A percentile compares a stretch with the other conserved stretches of the same genome.
These are phyloP conservation scores for Symbiodinium pilosum DNA, from an alignment of 73 alveolate genomes.

Conservation along the genomic window DNA sequence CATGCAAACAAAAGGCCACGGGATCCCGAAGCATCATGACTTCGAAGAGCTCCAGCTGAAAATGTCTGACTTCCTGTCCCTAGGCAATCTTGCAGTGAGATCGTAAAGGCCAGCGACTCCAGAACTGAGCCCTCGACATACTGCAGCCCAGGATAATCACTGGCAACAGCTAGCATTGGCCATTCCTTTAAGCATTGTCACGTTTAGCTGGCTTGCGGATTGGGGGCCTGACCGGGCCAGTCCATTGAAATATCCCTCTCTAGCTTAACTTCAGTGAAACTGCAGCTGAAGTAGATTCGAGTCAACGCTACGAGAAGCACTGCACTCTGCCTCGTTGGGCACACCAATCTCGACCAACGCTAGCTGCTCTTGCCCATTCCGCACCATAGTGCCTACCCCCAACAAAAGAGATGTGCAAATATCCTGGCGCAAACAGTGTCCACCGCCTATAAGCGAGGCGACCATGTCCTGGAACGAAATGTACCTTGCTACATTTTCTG, in stretches of 20 bases:
- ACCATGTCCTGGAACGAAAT: conserved; percentile 77
- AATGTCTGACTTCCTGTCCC: no score
- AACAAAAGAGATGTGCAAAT: neutral
- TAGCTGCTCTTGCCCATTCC: conserved; percentile 71
- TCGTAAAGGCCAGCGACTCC: no score
- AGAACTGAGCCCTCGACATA: conserved; percentile 15
- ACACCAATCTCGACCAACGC: conserved; percentile 59
- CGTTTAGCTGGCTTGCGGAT: no score
- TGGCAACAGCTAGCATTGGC: conserved; percentile 4
- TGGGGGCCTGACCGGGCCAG: no score
- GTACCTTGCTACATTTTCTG: conserved; percentile 16
- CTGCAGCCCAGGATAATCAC: conserved; percentile 51
- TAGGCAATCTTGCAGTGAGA: no score
- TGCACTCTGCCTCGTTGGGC: neutral
- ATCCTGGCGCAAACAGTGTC: neutral
- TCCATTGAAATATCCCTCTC: no score
- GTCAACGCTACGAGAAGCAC: no score
- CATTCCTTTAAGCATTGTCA: neutral
- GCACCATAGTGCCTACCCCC: conserved; percentile 55
- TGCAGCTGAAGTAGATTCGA: no score
- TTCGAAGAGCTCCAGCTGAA: no score
- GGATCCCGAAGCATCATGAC: no score
- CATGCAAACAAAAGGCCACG: no score
- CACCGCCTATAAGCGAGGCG: conserved; percentile 31
- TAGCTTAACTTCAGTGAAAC: no score